Evolutionary conservation across 129 eudicot species (phyloP).

Genomic region (Centaurea solstitialis): DNA sequence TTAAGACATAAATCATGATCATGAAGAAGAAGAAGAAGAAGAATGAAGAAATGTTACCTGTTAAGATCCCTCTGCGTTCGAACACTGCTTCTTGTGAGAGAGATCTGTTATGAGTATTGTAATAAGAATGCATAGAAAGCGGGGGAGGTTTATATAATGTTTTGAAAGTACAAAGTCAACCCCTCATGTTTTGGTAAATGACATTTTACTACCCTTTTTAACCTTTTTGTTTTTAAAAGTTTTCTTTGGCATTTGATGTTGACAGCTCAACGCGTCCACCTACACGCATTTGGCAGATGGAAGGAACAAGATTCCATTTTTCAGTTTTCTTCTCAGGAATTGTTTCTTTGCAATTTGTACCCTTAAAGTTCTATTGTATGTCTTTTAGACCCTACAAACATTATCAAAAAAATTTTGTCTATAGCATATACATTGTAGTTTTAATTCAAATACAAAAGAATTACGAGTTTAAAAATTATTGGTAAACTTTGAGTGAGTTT

Average conservation of each 20-base stretch:
- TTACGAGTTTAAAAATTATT: background rate
- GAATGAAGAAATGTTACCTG: slow-evolving; percentile 36
- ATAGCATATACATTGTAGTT: background rate
- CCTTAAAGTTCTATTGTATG: background rate
- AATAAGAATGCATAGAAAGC: slow-evolving; percentile 26
- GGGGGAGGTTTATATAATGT: slow-evolving; percentile 36
- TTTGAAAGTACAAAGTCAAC: slow-evolving; percentile 32
- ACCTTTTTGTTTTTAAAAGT: background rate
- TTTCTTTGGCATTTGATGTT: slow-evolving; percentile 12
- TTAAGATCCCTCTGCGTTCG: slow-evolving; percentile 8
- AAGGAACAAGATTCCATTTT: background rate
- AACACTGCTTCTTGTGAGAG: slow-evolving; percentile 16
- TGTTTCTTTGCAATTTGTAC: background rate
- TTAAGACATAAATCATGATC: background rate
- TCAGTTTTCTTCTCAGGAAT: background rate
- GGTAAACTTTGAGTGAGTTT: no score
- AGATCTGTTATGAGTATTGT: slow-evolving; percentile 17
- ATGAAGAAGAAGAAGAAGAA: no score
- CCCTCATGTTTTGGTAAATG: slow-evolving; percentile 1
- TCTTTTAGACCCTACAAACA: background rate
- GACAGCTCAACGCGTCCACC: slow-evolving; percentile 38
- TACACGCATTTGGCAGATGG: slow-evolving; percentile 29
- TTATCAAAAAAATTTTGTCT: background rate
- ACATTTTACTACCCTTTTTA: slow-evolving; percentile 7
- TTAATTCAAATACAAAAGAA: background rate